Conservation (phyloP, 768 basidiomycete genomes). For the Tulasnella sp. region DNA sequence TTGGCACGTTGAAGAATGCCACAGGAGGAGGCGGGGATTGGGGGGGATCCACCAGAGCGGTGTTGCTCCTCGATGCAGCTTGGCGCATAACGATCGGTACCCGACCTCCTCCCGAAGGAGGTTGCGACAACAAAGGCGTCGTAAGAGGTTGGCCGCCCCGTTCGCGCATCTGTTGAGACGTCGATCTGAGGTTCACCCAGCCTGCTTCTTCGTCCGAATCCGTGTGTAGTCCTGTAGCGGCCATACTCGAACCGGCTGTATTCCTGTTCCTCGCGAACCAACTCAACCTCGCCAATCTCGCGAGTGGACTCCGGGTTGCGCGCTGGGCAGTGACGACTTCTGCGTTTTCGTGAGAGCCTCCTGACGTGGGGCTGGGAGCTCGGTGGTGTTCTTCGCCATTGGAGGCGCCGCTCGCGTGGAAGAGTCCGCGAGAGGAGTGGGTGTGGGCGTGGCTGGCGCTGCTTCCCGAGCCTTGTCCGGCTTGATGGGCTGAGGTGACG, state of each 20-base stretch:
- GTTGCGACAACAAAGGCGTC: not conserved
- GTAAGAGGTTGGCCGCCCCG: not conserved
- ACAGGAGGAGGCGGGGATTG: slow-evolving; percentile 6
- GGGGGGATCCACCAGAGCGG: not conserved
- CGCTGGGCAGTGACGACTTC: slow-evolving; percentile 30
- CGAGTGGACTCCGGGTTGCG: slow-evolving; percentile 25
- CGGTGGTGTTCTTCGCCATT: not conserved
- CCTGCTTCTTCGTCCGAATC: slow-evolving; percentile 19
- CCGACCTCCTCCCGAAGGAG: not conserved
- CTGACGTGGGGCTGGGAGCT: slow-evolving; percentile 10
- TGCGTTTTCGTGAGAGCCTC: slow-evolving; percentile 12
- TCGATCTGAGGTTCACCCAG: slow-evolving; percentile 1
- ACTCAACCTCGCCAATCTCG: slow-evolving; percentile 25
- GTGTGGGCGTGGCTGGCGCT: slow-evolving; percentile 7
- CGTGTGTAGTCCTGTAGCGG: not conserved
- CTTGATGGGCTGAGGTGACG: not conserved
- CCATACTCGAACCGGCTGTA: not conserved
- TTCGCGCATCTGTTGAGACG: not conserved
- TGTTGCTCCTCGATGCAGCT: not conserved
- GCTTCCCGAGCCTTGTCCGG: slow-evolving; percentile 3
- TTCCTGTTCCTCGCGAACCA: slow-evolving; percentile 23
- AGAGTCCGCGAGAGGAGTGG: slow-evolving; percentile 2
- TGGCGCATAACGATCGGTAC: not conserved
- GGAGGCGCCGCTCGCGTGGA: not conserved
- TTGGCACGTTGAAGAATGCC: slow-evolving; percentile 20